These are phyloP conservation scores for Polyplosphaeria fusca DNA, from an alignment of 495 filamentous ascomycete species.

Conservation along the genomic window DNA sequence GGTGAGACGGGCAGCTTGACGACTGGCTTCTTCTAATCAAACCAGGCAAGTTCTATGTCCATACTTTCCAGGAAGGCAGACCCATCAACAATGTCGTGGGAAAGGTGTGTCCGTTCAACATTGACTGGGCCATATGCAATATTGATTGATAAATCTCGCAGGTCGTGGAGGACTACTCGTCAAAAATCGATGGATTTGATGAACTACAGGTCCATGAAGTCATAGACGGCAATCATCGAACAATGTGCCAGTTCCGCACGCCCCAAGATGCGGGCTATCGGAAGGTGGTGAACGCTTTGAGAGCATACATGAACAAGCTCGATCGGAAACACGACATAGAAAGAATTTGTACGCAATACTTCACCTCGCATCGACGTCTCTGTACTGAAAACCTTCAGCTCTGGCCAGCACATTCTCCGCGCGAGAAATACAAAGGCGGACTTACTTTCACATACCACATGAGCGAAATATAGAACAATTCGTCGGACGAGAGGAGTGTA, in stretches of 20 bases:
- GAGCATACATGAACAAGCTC: constrained; percentile 15
- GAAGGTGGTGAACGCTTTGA: constrained; percentile 7
- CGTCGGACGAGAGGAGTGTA: constrained; percentile 2
- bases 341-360: constrained; percentile 3
- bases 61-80: constrained; percentile 12
- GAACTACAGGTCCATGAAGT: constrained; percentile 8
- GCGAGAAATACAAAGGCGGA: not conserved
- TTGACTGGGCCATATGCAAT: too few relatives aligned
- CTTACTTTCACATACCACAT: constrained; percentile 12
- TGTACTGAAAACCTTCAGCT: constrained; percentile 1
- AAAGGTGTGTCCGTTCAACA: constrained; percentile 12
- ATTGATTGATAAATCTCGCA: not conserved
- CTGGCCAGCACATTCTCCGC: constrained; percentile 8
- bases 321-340: constrained; percentile 15
- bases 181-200: constrained; percentile 2
- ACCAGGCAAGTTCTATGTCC: constrained; percentile 3
- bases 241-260: constrained; percentile 3
- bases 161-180: constrained; percentile 17
- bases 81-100: not conserved
- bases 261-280: constrained; percentile 15
- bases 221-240: constrained; percentile 17
- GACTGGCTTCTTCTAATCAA: too few relatives aligned
- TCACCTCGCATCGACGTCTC: not conserved
- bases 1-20: too few relatives aligned
- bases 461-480: constrained; percentile 10